These are phyloP conservation scores for Hericium coralloides DNA, from an alignment of 768 basidiomycete genomes.

Conservation along the genomic window DNA sequence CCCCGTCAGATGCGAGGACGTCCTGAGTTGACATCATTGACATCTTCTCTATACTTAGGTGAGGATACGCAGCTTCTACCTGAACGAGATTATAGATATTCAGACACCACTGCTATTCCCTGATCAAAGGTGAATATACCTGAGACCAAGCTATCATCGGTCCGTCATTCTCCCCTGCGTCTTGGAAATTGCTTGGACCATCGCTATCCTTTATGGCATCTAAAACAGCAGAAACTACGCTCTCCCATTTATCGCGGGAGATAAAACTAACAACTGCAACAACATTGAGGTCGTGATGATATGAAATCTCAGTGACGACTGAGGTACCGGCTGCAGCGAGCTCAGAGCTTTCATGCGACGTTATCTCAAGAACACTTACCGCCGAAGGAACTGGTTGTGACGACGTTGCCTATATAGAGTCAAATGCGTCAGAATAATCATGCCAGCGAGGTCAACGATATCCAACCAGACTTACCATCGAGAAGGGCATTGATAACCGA, in stretches of 20 bases:
- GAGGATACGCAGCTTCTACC: not conserved
- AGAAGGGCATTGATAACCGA: not conserved
- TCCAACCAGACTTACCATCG: not conserved
- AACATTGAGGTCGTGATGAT: not conserved
- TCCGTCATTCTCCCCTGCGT: not conserved
- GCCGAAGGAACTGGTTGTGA: not conserved
- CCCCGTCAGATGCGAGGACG: not conserved
- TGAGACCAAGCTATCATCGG: not conserved
- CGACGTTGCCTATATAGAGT: not conserved
- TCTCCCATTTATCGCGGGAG: not conserved
- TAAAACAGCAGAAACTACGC: not conserved
- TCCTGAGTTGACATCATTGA: not conserved
- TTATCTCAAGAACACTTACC: not conserved
- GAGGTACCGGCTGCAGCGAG: not conserved
- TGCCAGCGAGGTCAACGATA: not conserved
- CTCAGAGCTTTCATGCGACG: not conserved
- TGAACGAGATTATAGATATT: too few species aligned
- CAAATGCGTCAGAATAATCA: not conserved
- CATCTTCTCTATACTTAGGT: not conserved
- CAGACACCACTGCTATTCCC: too few species aligned
- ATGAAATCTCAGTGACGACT: not conserved
- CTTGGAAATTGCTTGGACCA: not conserved
- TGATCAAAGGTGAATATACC: not conserved
- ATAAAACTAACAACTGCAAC: not conserved
- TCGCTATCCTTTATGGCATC: not conserved